Evolutionary conservation across 75 land plant species (phyloP).

Genomic region (Pinus taeda): DNA sequence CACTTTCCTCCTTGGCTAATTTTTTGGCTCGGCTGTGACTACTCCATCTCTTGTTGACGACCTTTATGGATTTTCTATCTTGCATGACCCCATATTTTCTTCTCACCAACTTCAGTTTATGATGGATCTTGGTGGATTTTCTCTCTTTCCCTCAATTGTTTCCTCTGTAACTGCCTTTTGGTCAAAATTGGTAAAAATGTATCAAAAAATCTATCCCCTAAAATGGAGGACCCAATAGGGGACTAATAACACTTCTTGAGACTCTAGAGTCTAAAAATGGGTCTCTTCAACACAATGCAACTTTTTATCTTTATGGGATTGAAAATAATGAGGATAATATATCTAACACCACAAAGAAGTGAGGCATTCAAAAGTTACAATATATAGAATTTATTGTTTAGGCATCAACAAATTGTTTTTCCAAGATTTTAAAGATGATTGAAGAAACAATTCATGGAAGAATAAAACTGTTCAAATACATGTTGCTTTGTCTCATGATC

Average conservation of each 20-base stretch:
- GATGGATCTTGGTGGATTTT: too few species aligned
- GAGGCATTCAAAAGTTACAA: slow-evolving; percentile 90
- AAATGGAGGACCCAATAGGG: slow-evolving; percentile 14
- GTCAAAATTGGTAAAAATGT: too few species aligned
- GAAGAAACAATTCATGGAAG: slow-evolving; percentile 92
- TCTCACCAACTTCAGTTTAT: too few species aligned
- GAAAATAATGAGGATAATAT: slow-evolving; percentile 99
- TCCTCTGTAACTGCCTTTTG: too few species aligned
- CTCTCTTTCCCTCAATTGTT: too few species aligned
- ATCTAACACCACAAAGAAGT: slow-evolving; percentile 80
- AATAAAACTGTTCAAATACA: slow-evolving; percentile 72
- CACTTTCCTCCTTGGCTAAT: too few species aligned
- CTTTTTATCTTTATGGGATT: slow-evolving; percentile 94
- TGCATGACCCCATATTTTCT: too few species aligned
- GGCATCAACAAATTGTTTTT: slow-evolving; percentile 95
- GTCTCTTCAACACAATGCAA: slow-evolving; percentile 85
- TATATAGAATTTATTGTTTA: slow-evolving; percentile 61
- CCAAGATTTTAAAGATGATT: slow-evolving; percentile 85
- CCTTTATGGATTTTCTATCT: too few species aligned
- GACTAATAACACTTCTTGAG: slow-evolving; percentile 76
- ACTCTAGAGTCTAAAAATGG: slow-evolving; percentile 38
- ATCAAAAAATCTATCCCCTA: too few species aligned
- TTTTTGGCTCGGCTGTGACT: too few species aligned
- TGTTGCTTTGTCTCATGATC: slow-evolving; percentile 89
- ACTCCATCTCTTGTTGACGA: too few species aligned